Conservation (phyloP, 352 stramenopile genomes). For the Globisporangium lucens region DNA sequence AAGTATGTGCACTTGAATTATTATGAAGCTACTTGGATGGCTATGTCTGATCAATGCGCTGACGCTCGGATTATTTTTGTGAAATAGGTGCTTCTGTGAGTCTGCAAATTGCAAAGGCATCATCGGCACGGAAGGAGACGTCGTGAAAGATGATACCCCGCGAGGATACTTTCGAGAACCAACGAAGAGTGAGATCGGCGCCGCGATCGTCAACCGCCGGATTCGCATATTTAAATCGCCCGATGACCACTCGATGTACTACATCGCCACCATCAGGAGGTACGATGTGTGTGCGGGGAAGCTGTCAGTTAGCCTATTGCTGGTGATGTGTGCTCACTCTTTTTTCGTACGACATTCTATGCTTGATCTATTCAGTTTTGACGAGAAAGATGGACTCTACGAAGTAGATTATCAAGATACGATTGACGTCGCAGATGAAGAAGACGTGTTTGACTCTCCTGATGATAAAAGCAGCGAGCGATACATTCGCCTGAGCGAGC, state of each 20-base stretch:
- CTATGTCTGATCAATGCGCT: not conserved
- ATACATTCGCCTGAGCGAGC: slow-evolving; percentile 27
- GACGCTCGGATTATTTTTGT: not conserved
- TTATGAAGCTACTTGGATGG: no score
- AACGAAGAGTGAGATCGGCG: slow-evolving; percentile 42
- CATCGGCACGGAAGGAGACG: slow-evolving; percentile 57
- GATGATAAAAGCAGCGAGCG: slow-evolving; percentile 19
- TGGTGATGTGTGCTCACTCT: not conserved
- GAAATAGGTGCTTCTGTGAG: slow-evolving; percentile 54
- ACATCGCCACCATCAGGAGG: slow-evolving; percentile 43
- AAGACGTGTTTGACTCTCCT: slow-evolving; percentile 25
- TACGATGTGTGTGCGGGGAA: slow-evolving; percentile 17
- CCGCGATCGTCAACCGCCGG: slow-evolving; percentile 43
- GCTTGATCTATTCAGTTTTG: slow-evolving; percentile 17
- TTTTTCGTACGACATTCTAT: not conserved
- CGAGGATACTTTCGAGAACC: slow-evolving; percentile 72
- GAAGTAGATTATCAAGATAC: slow-evolving; percentile 60
- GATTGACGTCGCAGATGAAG: slow-evolving; percentile 26
- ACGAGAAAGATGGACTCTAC: slow-evolving; percentile 42
- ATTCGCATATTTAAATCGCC: slow-evolving; percentile 64
- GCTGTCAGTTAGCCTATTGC: not conserved
- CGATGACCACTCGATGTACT: slow-evolving; percentile 57
- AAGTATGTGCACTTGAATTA: slow-evolving; percentile 25
- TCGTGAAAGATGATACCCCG: slow-evolving; percentile 29
- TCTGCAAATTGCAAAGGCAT: slow-evolving; percentile 69